Evolutionary conservation across 2,329 filamentous ascomycete species (phyloP), one percentile per base, ranked within the genome.

Genomic region (Metarhizium album): DNA sequence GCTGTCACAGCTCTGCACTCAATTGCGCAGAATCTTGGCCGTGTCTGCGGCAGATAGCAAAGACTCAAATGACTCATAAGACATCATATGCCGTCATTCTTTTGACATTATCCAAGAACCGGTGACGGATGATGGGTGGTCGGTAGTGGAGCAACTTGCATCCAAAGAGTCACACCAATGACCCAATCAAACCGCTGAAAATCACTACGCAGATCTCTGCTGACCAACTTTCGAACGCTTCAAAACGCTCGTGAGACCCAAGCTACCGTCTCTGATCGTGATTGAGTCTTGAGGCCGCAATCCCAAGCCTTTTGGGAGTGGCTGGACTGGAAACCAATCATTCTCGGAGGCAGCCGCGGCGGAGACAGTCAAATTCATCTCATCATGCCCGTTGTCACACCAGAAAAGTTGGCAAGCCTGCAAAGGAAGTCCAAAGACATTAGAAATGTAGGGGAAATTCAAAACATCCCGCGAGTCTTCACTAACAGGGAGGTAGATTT

Each of bases 341-440:
- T 24, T 13, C 20, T 18, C 24, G 9, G 20, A 43, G 20, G 24
- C 13, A 20, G 20, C 7, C 40, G n/a, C 40, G 14, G 20, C 22
- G 9, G 8, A 18, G 22, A 42, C 38, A 43, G 37, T 16, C 40
- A 43, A 43, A 5, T 24, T n/a, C 27, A 20, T 8, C 31, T 37
- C 69, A 78, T 63, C 53, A 98, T 98, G 93, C 91, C 93, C 57
- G 84, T 96, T 58, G 89, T 98, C 59, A 86, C 82, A 57, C 83
- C 90, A 56, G 88, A 96, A 59, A 90, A 94, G 75, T 81, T 98
- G 64, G 86, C 93, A 59, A 81, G 83, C 69, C 82, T 98, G 60
- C 93, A 98, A 75, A 82, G 83, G 67, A 86, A 90, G 66, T 82
- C 90, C 60, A 82, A 90, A 58, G 87, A 90, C 69, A 86, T 98